phyloP scores from a whole-genome alignment of 148 eudicot species.

The Chenopodium album region DNA sequence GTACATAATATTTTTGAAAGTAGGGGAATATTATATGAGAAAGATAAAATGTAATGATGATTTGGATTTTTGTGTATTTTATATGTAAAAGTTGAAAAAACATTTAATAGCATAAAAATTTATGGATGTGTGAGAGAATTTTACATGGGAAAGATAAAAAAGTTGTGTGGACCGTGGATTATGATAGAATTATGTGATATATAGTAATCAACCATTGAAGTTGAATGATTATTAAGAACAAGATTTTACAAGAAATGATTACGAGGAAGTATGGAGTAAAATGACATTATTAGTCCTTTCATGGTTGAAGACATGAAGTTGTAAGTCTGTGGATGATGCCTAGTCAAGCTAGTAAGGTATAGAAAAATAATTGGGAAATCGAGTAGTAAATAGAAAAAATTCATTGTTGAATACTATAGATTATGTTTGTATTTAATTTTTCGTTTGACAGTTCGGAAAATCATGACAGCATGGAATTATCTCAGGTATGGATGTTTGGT shows the following conservation, averaged over 20 bases:
- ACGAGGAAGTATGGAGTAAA: not conserved
- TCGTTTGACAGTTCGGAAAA: constrained; percentile 34
- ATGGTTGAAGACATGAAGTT: not conserved
- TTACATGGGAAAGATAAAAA: no score
- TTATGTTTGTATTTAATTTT: constrained; percentile 10
- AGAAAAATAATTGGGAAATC: not conserved
- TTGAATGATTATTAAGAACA: not conserved
- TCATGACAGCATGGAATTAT: constrained; percentile 20
- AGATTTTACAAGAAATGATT: not conserved
- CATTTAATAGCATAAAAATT: no score
- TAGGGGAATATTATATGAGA: no score
- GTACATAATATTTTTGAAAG: no score
- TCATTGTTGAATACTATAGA: not conserved
- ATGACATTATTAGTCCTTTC: not conserved
- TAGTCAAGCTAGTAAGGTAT: not conserved
- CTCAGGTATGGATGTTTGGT: constrained; percentile 30
- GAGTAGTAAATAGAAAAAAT: not conserved
- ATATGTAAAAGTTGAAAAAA: no score
- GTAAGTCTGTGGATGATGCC: not conserved
- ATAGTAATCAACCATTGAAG: not conserved
- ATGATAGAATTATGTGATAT: no score
- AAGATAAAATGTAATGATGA: no score
- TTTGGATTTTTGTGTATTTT: no score
- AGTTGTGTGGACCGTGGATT: no score
- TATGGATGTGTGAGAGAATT: no score